Evolutionary conservation across 2,329 filamentous ascomycete species (phyloP).

Genomic region (Pseudocercospora musae): DNA sequence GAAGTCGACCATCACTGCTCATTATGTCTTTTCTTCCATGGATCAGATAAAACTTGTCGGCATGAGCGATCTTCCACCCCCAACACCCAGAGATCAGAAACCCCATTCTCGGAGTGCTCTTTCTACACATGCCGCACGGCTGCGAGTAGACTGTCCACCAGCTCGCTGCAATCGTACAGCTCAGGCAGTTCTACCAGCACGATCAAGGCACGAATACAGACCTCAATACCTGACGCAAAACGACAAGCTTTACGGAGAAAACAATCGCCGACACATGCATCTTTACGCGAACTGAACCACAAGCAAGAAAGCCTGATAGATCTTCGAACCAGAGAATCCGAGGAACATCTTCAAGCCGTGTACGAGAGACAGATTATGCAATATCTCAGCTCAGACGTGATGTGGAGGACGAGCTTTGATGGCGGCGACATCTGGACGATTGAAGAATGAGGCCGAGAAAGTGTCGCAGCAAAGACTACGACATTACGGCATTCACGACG

Average conservation of each 20-base stretch:
- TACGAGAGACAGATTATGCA: conserved; percentile 35
- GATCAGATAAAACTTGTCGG: conserved; percentile 6
- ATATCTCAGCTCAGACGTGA: conserved; percentile 27
- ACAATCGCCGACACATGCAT: conserved; percentile 25
- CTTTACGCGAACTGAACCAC: conserved; percentile 31
- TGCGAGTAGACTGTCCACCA: conserved; percentile 1
- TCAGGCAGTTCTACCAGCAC: conserved; percentile 17
- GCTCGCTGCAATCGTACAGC: conserved; percentile 10
- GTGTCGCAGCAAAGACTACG: too few species aligned
- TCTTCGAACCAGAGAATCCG: conserved; percentile 27
- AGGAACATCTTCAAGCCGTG: conserved; percentile 29
- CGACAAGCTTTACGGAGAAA: conserved; percentile 25
- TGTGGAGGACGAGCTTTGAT: background rate
- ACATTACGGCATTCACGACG: background rate
- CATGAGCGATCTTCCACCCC: conserved; percentile 1
- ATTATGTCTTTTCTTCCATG: conserved; percentile 23
- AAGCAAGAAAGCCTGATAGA: conserved; percentile 15
- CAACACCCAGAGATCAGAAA: conserved; percentile 7
- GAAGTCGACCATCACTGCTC: conserved; percentile 24
- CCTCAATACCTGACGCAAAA: conserved; percentile 8
- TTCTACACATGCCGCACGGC: conserved; percentile 25
- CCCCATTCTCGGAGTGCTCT: conserved; percentile 22
- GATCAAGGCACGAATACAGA: conserved; percentile 12
- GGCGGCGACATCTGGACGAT: conserved; percentile 17
- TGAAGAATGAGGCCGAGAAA: too few species aligned